Percentiles rank a stretch among this genome's conserved stretches.
These are phyloP conservation scores for Aspergillus sparsus DNA, from an alignment of 495 filamentous ascomycete genomes.

Conservation along the genomic window DNA sequence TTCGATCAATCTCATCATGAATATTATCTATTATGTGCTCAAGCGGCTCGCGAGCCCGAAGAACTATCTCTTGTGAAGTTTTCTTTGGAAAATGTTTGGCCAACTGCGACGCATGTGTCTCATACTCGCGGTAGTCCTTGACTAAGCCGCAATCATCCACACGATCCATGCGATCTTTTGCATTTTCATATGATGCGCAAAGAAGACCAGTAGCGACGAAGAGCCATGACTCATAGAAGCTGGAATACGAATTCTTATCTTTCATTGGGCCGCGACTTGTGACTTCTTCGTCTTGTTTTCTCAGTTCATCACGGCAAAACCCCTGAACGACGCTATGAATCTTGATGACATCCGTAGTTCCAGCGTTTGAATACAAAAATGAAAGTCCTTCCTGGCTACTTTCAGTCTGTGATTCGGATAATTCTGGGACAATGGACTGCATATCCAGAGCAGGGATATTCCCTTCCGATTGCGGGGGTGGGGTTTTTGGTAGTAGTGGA, in stretches of 20 bases:
- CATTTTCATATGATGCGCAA: conserved; percentile 62
- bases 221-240: conserved; percentile 59
- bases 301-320: conserved; percentile 71
- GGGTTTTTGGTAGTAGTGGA: conserved; percentile 42
- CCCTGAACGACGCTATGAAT: conserved; percentile 79
- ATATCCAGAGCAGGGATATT: conserved; percentile 21
- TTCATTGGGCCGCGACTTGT: conserved; percentile 23
- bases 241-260: conserved; percentile 24
- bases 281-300: conserved; percentile 53
- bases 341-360: conserved; percentile 65
- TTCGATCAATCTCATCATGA: conserved; percentile 57
- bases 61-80: conserved; percentile 42
- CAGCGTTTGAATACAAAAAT: conserved; percentile 47
- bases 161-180: conserved; percentile 57
- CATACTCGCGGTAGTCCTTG: conserved; percentile 70
- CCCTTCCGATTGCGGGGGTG: conserved; percentile 28
- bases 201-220: conserved; percentile 60
- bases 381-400: conserved; percentile 53
- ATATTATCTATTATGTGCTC: conserved; percentile 53
- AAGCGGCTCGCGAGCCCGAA: conserved; percentile 47
- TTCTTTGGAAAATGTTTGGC: conserved; percentile 41
- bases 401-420: conserved; percentile 41
- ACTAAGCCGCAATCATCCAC: conserved; percentile 59
- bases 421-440: conserved; percentile 30
- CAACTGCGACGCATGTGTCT: conserved; percentile 65